phyloP scores from a whole-genome alignment of 75 land plant genomes.

The Selaginella moellendorffii region DNA sequence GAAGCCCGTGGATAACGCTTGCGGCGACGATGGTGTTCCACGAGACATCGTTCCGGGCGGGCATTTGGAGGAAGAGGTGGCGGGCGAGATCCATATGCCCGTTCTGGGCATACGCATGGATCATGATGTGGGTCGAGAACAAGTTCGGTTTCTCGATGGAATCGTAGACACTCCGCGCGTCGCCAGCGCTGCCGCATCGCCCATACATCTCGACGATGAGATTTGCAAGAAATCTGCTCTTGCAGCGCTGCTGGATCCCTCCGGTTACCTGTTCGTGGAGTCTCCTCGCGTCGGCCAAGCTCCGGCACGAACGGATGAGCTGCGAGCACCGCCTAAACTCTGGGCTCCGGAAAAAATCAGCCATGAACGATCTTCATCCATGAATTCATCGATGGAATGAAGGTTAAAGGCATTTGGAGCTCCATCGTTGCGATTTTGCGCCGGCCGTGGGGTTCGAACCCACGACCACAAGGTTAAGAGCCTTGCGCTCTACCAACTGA shows the following conservation, averaged over 20 bases:
- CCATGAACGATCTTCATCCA: too few species aligned
- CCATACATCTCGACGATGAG: background rate
- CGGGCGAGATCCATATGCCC: background rate
- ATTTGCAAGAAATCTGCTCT: background rate
- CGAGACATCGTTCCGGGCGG: background rate
- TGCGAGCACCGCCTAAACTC: too few species aligned
- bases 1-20: background rate
- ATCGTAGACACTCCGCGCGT: background rate
- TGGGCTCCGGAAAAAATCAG: too few species aligned
- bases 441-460: background rate
- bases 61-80: background rate
- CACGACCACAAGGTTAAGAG: constrained; percentile 1
- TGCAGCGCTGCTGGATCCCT: too few species aligned
- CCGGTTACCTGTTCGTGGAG: too few species aligned
- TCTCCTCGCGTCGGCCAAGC: too few species aligned
- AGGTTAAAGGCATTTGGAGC: too few species aligned
- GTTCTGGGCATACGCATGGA: background rate
- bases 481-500: constrained; percentile 1
- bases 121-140: background rate
- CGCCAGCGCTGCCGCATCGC: background rate
- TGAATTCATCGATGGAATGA: too few species aligned
- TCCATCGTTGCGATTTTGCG: too few species aligned
- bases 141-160: background rate
- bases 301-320: too few species aligned
- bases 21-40: background rate